These are phyloP conservation scores for Blastomyces percursus DNA, from an alignment of 2,329 filamentous ascomycete species.

Conservation along the genomic window DNA sequence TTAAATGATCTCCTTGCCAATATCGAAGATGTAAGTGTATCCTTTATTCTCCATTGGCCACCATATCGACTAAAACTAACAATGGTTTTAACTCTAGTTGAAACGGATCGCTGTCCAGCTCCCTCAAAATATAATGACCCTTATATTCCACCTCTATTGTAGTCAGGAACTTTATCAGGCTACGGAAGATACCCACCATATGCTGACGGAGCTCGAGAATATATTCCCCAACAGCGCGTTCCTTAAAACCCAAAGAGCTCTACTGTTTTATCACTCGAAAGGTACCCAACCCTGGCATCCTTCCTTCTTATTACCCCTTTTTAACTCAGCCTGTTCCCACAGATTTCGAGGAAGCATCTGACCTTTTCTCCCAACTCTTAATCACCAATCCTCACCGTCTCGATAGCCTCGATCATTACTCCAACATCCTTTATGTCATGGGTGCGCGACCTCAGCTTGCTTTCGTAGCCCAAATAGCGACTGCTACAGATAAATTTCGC, in stretches of 20 bases:
- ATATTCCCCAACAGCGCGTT: slow-evolving; percentile 87
- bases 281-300: slow-evolving; percentile 19
- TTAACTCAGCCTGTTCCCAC: slow-evolving; percentile 6
- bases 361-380: slow-evolving; percentile 56
- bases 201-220: slow-evolving; percentile 62
- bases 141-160: slow-evolving; percentile 86
- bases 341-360: slow-evolving; percentile 54
- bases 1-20: slow-evolving; percentile 69
- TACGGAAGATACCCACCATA: slow-evolving; percentile 60
- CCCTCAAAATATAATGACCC: slow-evolving; percentile 82
- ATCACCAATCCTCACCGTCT: slow-evolving; percentile 58
- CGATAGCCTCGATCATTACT: slow-evolving; percentile 89
- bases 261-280: slow-evolving; percentile 85
- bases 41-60: background rate
- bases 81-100: slow-evolving; percentile 41
- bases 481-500: slow-evolving; percentile 85
- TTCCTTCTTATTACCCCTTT: background rate
- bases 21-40: slow-evolving; percentile 61
- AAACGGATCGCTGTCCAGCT: slow-evolving; percentile 60
- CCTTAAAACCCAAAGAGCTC: slow-evolving; percentile 75
- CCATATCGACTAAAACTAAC: slow-evolving; percentile 15
- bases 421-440: slow-evolving; percentile 94
- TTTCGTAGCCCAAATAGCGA: slow-evolving; percentile 83
- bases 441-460: slow-evolving; percentile 77
- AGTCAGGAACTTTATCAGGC: slow-evolving; percentile 88